Evolutionary conservation across 306 rosid species (phyloP).

Genomic region (Cyamopsis tetragonoloba): DNA sequence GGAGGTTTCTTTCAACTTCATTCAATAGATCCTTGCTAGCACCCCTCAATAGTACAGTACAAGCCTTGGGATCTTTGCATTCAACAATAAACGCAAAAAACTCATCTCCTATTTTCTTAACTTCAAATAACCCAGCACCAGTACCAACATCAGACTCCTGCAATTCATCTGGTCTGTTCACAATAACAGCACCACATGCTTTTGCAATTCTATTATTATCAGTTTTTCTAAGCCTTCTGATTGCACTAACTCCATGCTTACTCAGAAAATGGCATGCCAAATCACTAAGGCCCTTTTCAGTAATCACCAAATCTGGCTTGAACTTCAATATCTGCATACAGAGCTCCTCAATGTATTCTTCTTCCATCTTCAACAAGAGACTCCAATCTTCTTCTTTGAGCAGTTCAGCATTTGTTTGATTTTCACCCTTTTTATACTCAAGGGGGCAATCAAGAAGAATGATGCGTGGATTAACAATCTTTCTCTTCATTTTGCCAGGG

Average conservation of each 20-base stretch:
- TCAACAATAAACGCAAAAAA: conserved; percentile 67
- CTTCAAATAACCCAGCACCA: conserved; percentile 80
- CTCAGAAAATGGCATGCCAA: conserved; percentile 83
- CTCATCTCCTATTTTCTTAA: conserved; percentile 81
- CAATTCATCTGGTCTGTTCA: conserved; percentile 79
- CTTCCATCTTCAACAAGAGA: conserved; percentile 73
- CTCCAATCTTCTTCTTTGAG: conserved; percentile 85
- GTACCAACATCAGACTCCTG: conserved; percentile 86
- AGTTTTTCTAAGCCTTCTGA: conserved; percentile 80
- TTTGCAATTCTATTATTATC: conserved; percentile 85
- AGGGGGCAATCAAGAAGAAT: conserved; percentile 82
- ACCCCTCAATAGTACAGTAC: conserved; percentile 76
- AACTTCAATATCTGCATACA: conserved; percentile 76
- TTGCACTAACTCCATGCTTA: conserved; percentile 78
- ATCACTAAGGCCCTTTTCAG: conserved; percentile 91
- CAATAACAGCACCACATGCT: conserved; percentile 87
- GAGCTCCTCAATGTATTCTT: conserved; percentile 75
- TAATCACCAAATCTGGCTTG: conserved; percentile 76
- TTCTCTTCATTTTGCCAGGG: conserved; percentile 89
- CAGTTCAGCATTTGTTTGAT: conserved; percentile 85
- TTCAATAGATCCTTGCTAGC: conserved; percentile 81
- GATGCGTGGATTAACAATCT: conserved; percentile 71
- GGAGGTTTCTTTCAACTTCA: conserved; percentile 80
- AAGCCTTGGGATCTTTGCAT: conserved; percentile 83
- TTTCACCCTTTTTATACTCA: conserved; percentile 83